Conservation (phyloP, 768 basidiomycete genomes). For the Auricularia sp. region DNA sequence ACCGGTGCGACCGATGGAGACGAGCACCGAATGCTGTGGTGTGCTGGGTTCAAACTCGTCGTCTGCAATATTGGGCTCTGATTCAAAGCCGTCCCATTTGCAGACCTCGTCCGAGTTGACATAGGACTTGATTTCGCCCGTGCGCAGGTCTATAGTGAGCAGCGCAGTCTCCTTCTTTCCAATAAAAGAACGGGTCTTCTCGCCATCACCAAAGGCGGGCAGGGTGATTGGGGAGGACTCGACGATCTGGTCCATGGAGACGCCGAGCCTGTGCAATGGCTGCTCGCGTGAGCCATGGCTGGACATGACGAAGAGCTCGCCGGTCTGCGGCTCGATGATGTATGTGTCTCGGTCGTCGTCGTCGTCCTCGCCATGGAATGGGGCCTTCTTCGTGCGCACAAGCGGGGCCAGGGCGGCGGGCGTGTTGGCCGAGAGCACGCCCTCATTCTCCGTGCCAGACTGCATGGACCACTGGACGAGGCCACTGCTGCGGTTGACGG, state of each 20-base stretch:
- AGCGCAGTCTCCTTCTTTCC: conserved; percentile 86
- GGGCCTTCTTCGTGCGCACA: conserved; percentile 56
- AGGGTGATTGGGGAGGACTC: conserved; percentile 82
- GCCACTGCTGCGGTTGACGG: conserved; percentile 80
- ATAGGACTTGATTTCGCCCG: conserved; percentile 67
- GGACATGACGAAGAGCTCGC: conserved; percentile 82
- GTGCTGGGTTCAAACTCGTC: conserved; percentile 29
- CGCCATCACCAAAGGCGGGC: conserved; percentile 49
- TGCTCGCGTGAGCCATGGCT: conserved; percentile 37
- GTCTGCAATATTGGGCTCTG: conserved; percentile 23
- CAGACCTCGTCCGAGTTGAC: conserved; percentile 55
- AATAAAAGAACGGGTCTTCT: conserved; percentile 67
- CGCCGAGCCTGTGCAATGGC: conserved; percentile 77
- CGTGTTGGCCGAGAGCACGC: conserved; percentile 22
- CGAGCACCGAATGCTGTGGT: conserved; percentile 24
- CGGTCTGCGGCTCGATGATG: conserved; percentile 90
- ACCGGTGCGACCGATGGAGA: conserved; percentile 64
- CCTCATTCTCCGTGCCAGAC: conserved; percentile 27
- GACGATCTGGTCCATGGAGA: conserved; percentile 88
- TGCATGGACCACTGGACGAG: conserved; percentile 83
- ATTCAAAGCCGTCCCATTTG: conserved; percentile 43
- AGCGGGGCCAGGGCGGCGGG: conserved; percentile 61
- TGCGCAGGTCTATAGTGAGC: conserved; percentile 63
- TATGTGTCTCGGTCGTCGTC: conserved; percentile 58
- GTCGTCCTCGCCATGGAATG: conserved; percentile 18